phyloP scores from a whole-genome alignment of 2,329 filamentous ascomycete genomes.

The Aspergillus novofumigatus region DNA sequence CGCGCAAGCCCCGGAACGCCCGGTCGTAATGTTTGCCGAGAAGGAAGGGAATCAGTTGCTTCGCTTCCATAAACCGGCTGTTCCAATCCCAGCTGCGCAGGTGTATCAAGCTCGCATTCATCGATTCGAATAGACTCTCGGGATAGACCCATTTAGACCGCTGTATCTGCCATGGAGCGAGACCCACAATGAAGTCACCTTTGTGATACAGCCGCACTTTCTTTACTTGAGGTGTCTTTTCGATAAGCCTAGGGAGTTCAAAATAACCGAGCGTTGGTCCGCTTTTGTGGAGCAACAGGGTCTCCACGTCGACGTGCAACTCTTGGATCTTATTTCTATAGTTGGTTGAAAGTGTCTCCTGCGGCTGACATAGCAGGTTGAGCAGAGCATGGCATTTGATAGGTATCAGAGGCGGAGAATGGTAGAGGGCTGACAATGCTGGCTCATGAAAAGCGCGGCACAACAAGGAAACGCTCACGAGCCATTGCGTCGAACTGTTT shows the following conservation, averaged over 20 bases:
- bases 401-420: conserved; percentile 60
- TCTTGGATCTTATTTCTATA: conserved; percentile 69
- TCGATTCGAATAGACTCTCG: conserved; percentile 58
- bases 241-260: conserved; percentile 57
- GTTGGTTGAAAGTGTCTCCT: conserved; percentile 50
- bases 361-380: conserved; percentile 53
- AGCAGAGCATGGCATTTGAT: conserved; percentile 47
- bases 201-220: conserved; percentile 69
- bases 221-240: conserved; percentile 61
- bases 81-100: conserved; percentile 57
- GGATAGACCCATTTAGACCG: conserved; percentile 65
- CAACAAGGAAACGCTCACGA: conserved; percentile 58
- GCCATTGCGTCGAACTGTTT: conserved; percentile 48
- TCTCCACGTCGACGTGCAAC: conserved; percentile 65
- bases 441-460: conserved; percentile 67
- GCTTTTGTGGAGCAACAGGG: conserved; percentile 50
- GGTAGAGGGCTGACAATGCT: conserved; percentile 68
- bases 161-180: conserved; percentile 25
- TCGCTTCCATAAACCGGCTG: conserved; percentile 40
- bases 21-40: conserved; percentile 51
- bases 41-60: conserved; percentile 42
- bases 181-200: conserved; percentile 49
- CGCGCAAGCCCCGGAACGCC: conserved; percentile 47
- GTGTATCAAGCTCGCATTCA: conserved; percentile 49
- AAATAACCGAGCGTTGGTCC: conserved; percentile 52